Evolutionary conservation across 2,329 filamentous ascomycete species (phyloP).

Genomic region (Talaromyces albobiverticillius): DNA sequence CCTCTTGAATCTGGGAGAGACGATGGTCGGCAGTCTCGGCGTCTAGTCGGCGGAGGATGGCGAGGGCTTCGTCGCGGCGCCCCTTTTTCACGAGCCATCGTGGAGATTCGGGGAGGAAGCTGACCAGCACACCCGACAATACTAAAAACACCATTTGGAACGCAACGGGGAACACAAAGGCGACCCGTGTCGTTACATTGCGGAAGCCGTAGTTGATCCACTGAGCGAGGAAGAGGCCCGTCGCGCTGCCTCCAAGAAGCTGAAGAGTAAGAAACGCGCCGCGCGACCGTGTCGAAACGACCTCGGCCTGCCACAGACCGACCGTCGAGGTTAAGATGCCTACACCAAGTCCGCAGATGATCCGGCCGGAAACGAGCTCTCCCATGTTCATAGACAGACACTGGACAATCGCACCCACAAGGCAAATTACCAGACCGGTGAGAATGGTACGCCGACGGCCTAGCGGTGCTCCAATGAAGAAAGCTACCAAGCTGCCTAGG

Average conservation of each 20-base stretch:
- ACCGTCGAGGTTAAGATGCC: constrained; percentile 71
- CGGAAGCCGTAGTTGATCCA: constrained; percentile 59
- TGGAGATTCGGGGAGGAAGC: constrained; percentile 53
- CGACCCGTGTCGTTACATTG: constrained; percentile 55
- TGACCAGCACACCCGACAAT: constrained; percentile 55
- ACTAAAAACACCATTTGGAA: constrained; percentile 61
- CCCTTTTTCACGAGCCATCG: constrained; percentile 55
- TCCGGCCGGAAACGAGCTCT: constrained; percentile 69
- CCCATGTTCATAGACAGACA: constrained; percentile 58
- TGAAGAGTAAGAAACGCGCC: constrained; percentile 30
- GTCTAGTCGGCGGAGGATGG: constrained; percentile 34
- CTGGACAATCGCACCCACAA: constrained; percentile 54
- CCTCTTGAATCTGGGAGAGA: constrained; percentile 29
- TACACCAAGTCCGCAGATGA: constrained; percentile 69
- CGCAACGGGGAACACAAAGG: constrained; percentile 64
- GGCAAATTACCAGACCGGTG: constrained; percentile 51
- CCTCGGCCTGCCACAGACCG: constrained; percentile 66
- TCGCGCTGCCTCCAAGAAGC: constrained; percentile 69
- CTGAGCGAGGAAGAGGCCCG: constrained; percentile 61
- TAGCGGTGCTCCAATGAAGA: constrained; percentile 54
- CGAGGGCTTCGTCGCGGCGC: constrained; percentile 42
- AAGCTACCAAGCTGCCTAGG: constrained; percentile 56
- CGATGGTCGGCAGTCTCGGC: constrained; percentile 26
- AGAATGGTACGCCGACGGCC: constrained; percentile 52
- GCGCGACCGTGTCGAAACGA: constrained; percentile 56